Conservation (phyloP, 108 stramenopile species). For the Skeletonema marinoi region DNA sequence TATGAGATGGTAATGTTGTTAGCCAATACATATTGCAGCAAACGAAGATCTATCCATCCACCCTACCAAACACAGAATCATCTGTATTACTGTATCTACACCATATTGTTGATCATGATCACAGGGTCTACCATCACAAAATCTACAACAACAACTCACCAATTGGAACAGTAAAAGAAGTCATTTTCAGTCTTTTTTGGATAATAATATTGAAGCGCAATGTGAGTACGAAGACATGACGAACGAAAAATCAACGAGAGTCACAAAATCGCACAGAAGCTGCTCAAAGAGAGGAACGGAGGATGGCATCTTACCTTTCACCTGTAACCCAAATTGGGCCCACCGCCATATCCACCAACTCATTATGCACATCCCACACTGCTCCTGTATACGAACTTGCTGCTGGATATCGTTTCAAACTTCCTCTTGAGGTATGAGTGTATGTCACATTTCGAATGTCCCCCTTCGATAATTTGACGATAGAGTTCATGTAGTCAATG, state of each 20-base stretch:
- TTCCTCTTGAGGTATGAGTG: conserved; percentile 13
- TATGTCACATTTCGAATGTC: conserved; percentile 21
- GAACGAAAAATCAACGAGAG: too few relatives aligned
- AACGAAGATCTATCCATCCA: not conserved
- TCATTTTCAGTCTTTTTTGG: not conserved
- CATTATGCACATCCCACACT: conserved; percentile 21
- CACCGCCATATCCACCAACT: conserved; percentile 20
- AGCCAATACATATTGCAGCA: not conserved
- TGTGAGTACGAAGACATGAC: too few relatives aligned
- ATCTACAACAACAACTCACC: not conserved
- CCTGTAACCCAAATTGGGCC: conserved; percentile 30
- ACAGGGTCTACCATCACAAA: too few relatives aligned
- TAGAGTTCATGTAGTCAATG: conserved; percentile 6
- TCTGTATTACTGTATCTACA: too few relatives aligned
- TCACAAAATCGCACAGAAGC: too few relatives aligned
- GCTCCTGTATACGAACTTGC: conserved; percentile 2
- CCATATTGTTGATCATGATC: too few relatives aligned
- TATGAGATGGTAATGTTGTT: too few relatives aligned
- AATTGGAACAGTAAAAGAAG: conserved; percentile 3
- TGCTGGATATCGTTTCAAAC: not conserved
- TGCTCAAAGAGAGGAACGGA: too few relatives aligned
- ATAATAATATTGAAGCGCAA: too few relatives aligned
- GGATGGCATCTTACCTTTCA: conserved; percentile 9
- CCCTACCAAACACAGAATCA: too few relatives aligned
- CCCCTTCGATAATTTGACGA: conserved; percentile 4